phyloP scores from a whole-genome alignment of 306 rosid genomes.

The Senna siamea region DNA sequence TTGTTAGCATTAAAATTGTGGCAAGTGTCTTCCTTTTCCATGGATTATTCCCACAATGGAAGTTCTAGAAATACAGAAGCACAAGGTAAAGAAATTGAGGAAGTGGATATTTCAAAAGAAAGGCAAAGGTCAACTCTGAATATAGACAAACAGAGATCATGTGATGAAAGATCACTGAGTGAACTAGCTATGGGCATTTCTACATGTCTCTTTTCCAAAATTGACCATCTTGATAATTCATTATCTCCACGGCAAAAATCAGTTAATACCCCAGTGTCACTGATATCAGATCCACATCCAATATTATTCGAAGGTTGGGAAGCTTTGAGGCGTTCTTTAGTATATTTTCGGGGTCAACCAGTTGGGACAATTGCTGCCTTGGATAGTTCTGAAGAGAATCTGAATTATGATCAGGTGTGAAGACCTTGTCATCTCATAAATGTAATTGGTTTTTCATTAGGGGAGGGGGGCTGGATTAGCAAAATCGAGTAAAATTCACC shows the following conservation, averaged over 20 bases:
- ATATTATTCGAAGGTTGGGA: conserved; percentile 79
- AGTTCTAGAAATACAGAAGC: conserved; percentile 41
- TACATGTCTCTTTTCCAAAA: conserved; percentile 47
- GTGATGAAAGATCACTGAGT: conserved; percentile 64
- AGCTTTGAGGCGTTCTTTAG: conserved; percentile 76
- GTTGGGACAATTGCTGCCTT: conserved; percentile 94
- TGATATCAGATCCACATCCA: conserved; percentile 54
- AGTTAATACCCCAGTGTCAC: conserved; percentile 61
- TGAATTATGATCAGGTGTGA: conserved; percentile 63
- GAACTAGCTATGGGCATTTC: conserved; percentile 62
- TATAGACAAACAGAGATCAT: conserved; percentile 76
- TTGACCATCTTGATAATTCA: conserved; percentile 51
- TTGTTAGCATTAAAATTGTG: conserved; percentile 15
- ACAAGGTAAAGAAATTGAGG: conserved; percentile 45
- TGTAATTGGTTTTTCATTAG: not conserved
- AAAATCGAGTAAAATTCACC: not conserved
- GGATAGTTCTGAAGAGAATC: conserved; percentile 74
- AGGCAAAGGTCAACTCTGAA: conserved; percentile 64
- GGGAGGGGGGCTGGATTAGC: not conserved
- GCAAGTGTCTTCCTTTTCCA: conserved; percentile 42
- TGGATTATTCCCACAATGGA: conserved; percentile 54
- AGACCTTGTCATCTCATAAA: not conserved
- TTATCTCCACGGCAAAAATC: conserved; percentile 57
- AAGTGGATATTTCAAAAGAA: conserved; percentile 65
- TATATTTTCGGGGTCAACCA: conserved; percentile 74